phyloP scores from a whole-genome alignment of 208 protist species.

The Trichomonas gallinae region DNA sequence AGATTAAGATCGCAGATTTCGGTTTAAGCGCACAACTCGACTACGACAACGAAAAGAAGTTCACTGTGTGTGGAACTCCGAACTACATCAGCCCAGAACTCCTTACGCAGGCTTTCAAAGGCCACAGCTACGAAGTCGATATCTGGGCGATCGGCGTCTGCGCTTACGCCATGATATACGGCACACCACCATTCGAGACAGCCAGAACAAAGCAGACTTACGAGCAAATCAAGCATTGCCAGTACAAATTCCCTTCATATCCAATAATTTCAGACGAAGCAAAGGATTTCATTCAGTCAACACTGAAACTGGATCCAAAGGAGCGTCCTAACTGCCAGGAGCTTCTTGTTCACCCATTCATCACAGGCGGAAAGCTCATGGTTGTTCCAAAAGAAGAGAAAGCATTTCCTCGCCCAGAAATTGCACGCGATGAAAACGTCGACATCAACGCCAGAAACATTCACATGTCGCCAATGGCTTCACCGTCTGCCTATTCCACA shows the following conservation, averaged over 20 bases:
- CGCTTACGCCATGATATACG: conserved; percentile 59
- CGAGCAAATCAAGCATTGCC: conserved; percentile 66
- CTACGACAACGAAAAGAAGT: conserved; percentile 70
- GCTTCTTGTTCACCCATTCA: conserved; percentile 67
- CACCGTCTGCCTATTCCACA: conserved; percentile 60
- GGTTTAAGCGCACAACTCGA: conserved; percentile 67
- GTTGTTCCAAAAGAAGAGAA: too few species aligned
- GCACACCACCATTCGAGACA: conserved; percentile 90
- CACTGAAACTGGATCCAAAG: conserved; percentile 57
- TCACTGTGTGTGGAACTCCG: conserved; percentile 22
- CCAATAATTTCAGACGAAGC: conserved; percentile 52
- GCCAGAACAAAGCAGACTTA: conserved; percentile 83
- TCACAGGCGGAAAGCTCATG: conserved; percentile 34
- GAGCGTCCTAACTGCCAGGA: conserved; percentile 63
- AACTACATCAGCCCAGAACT: conserved; percentile 20
- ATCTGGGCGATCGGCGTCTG: conserved; percentile 92
- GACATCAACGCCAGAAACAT: not conserved
- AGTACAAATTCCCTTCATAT: conserved; percentile 68
- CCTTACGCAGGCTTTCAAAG: conserved; percentile 25
- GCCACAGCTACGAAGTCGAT: conserved; percentile 87
- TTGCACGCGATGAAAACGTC: not conserved
- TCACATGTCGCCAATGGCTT: not conserved
- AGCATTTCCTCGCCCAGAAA: not conserved
- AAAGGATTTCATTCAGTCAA: conserved; percentile 62
- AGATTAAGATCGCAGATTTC: conserved; percentile 80